Percentiles rank a stretch among this genome's conserved stretches.
phyloP scores from a whole-genome alignment of 2,329 filamentous ascomycete genomes.

The Xenoacremonium recifei region DNA sequence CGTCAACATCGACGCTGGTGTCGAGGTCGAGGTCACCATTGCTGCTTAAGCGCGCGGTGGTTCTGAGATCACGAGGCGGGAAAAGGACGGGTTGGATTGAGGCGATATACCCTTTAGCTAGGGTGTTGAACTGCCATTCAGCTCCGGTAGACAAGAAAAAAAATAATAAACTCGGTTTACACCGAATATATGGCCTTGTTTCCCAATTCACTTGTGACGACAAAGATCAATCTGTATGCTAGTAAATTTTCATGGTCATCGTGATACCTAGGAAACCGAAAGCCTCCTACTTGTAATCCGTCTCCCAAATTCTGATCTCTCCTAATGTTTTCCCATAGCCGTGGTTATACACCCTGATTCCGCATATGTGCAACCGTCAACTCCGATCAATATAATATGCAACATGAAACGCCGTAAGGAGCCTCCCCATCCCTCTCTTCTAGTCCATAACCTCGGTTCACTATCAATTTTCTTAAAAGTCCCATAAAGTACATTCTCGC shows the following conservation, averaged over 20 bases:
- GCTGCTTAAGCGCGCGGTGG: constrained; percentile 77
- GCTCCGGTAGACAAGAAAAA: constrained; percentile 17
- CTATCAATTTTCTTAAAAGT: constrained; percentile 56
- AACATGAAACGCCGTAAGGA: constrained; percentile 10
- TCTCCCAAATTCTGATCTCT: too few relatives aligned
- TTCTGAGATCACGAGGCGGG: constrained; percentile 5
- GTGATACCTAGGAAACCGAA: too few relatives aligned
- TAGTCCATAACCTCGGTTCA: too few relatives aligned
- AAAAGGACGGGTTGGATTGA: constrained; percentile 10
- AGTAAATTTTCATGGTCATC: too few relatives aligned
- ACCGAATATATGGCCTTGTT: too few relatives aligned
- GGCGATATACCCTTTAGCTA: constrained; percentile 7
- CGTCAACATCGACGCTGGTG: constrained; percentile 92
- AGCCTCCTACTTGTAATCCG: too few relatives aligned
- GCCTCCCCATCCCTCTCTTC: constrained; percentile 2
- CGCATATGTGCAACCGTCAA: too few relatives aligned
- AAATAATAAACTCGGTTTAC: constrained; percentile 6
- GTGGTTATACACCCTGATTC: too few relatives aligned
- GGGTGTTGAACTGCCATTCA: constrained; percentile 6
- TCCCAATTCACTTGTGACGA: constrained; percentile 2
- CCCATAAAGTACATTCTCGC: constrained; percentile 71
- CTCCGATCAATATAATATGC: constrained; percentile 14
- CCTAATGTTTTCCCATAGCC: too few relatives aligned
- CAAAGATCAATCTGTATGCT: too few relatives aligned
- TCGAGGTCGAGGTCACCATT: constrained; percentile 92